A percentile compares a stretch with the other conserved stretches of the same genome.
These are phyloP conservation scores for Lavandula angustifolia DNA, from an alignment of 257 asterid species.

Conservation along the genomic window DNA sequence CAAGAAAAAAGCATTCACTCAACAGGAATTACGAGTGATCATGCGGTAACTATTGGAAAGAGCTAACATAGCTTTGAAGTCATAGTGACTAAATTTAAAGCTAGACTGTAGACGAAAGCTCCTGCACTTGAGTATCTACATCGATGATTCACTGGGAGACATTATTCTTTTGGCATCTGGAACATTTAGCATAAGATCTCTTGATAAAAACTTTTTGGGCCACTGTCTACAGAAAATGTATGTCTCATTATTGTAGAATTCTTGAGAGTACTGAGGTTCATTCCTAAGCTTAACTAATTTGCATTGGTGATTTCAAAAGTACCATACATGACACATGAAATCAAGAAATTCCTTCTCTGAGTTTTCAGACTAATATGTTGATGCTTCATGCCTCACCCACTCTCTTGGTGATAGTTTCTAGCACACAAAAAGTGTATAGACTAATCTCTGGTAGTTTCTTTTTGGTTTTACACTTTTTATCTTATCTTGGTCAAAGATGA, in stretches of 20 bases:
- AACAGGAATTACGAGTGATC: slow-evolving; percentile 1
- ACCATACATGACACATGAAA: not conserved
- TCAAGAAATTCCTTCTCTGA: slow-evolving; percentile 5
- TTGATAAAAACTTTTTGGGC: not conserved
- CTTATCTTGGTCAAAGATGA: not conserved
- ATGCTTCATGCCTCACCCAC: slow-evolving; percentile 13
- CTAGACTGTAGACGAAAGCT: slow-evolving; percentile 15
- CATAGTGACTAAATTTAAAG: slow-evolving; percentile 18
- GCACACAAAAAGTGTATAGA: not conserved
- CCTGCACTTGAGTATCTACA: slow-evolving; percentile 1
- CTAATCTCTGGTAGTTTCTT: not conserved
- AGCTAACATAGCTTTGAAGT: slow-evolving; percentile 11
- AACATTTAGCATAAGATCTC: slow-evolving; percentile 3
- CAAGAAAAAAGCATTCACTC: slow-evolving; percentile 15
- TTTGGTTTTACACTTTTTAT: not conserved
- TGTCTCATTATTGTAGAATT: not conserved
- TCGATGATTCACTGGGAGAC: slow-evolving; percentile 8
- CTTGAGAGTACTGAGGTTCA: not conserved
- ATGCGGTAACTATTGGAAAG: slow-evolving; percentile 2
- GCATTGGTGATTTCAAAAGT: slow-evolving; percentile 12
- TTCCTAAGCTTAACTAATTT: slow-evolving; percentile 1
- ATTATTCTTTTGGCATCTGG: not conserved
- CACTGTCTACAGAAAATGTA: slow-evolving; percentile 9
- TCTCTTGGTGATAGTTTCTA: not conserved
- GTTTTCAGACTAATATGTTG: slow-evolving; percentile 16